Evolutionary conservation across 2,329 filamentous ascomycete genomes (phyloP).

Genomic region (Lecanicillium sp.): DNA sequence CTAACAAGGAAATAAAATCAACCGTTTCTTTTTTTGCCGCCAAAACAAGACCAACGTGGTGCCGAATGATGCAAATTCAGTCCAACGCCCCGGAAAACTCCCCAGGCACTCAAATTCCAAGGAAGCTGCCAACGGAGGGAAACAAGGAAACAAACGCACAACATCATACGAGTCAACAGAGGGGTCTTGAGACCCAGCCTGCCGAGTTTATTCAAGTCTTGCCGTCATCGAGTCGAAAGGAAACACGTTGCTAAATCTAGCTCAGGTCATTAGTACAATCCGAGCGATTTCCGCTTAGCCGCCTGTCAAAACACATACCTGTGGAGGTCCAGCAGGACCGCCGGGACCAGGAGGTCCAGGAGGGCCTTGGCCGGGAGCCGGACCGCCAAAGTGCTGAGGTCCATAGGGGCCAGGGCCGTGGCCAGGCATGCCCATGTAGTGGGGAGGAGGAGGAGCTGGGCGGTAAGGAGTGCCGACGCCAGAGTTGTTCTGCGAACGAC

Average conservation of each 20-base stretch:
- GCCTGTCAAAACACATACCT: slow-evolving; percentile 22
- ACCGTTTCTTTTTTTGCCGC: neutral
- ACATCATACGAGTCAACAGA: slow-evolving; percentile 9
- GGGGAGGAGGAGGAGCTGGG: slow-evolving; percentile 65
- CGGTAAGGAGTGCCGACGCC: slow-evolving; percentile 96
- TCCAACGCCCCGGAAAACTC: slow-evolving; percentile 19
- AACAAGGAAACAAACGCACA: slow-evolving; percentile 17
- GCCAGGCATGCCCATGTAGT: slow-evolving; percentile 43
- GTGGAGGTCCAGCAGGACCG: slow-evolving; percentile 28
- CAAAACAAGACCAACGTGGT: slow-evolving; percentile 10
- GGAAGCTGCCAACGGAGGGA: slow-evolving; percentile 7
- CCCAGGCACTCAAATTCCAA: slow-evolving; percentile 14
- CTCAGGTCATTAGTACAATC: too few relatives aligned
- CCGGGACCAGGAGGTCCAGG: slow-evolving; percentile 28
- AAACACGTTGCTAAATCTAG: slow-evolving; percentile 4
- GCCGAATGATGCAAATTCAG: slow-evolving; percentile 16
- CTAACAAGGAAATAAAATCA: slow-evolving; percentile 2
- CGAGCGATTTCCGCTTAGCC: neutral
- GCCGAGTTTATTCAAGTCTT: slow-evolving; percentile 3
- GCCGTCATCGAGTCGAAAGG: slow-evolving; percentile 5
- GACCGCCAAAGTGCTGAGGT: slow-evolving; percentile 38
- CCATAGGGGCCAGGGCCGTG: slow-evolving; percentile 36
- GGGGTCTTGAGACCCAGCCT: neutral
- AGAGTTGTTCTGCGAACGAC: slow-evolving; percentile 97
- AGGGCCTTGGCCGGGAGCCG: slow-evolving; percentile 32